phyloP scores from a whole-genome alignment of 345 rosid species.

The Salix suchowensis region DNA sequence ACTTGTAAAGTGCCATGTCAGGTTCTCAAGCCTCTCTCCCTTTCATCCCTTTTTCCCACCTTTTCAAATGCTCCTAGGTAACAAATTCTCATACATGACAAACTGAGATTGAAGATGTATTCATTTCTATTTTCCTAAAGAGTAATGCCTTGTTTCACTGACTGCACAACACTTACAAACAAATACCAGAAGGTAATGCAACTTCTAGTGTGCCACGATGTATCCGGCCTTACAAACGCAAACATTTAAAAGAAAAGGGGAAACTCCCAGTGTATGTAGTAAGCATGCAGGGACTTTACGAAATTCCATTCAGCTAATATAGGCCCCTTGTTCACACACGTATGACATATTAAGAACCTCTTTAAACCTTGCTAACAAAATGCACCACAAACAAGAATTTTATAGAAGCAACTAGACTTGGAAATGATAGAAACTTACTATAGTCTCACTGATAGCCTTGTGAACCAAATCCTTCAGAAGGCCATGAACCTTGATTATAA shows the following conservation, averaged over 20 bases:
- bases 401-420: background rate
- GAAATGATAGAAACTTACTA: conserved; percentile 44
- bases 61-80: background rate
- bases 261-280: background rate
- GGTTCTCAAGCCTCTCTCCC: background rate
- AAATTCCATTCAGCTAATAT: background rate
- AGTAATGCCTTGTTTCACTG: background rate
- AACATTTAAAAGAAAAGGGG: background rate
- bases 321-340: background rate
- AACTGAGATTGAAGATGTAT: background rate
- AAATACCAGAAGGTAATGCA: background rate
- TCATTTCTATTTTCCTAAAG: background rate
- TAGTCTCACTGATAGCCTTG: conserved; percentile 85
- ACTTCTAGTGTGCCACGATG: background rate
- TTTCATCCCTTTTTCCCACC: background rate
- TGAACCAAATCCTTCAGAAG: conserved; percentile 91
- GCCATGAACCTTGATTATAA: conserved; percentile 63
- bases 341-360: background rate
- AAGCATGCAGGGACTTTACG: background rate
- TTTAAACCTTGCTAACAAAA: background rate
- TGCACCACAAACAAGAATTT: background rate
- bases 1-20: background rate
- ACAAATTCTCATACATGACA: background rate
- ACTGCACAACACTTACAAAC: background rate
- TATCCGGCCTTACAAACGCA: background rate